Base-by-base conservation (phyloP, 495 filamentous ascomycete genomes). In the Penicillium diatomitis region DNA sequence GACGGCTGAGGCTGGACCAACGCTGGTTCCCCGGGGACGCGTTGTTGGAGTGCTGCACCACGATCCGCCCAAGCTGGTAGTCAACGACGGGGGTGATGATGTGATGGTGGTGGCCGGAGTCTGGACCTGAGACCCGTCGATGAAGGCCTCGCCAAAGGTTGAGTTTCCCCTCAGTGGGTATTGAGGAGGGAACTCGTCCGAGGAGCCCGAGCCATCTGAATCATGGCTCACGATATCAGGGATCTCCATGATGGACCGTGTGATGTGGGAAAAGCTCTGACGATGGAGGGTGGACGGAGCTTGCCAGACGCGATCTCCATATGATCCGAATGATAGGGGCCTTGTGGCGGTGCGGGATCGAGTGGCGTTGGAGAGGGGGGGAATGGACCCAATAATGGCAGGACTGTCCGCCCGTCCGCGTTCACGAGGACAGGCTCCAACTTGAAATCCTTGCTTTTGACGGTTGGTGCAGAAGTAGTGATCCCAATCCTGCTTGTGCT, bases 121-220 rank as follows among this genome's bases (percentile, higher is more conserved):
- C 46, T 64, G 68, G 47, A 67, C 59, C 46, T 64, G 68, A 45
- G 66, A 56, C 35, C 68, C 64, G 43, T 50, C 47, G 32, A 75
- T 69, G 48, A 64, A 63, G 44, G 53, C 50, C 38, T 73, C 66
- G 29, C 67, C 65, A 46, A 68, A 68, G 44, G 63, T 54, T 50
- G 65, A 63, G 64, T 54, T 71, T 52, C 58, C 65, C 63, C 51
- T 70, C 63, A 66, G 35, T 36, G 76, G 74, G 44, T 73, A 67
- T 36, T 76, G 63, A 27, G 64, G 59, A 34, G 65, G 53, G 51
- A 65, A 77, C 37, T 85, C 83, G 49, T 79, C 79, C 20, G 82
- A 85, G 4, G 80, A 82, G 36, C 70, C 77, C 32, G 82, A 84
- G 50, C 73, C 79, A 36, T 81, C 82, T 28, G 82, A 85, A 58